A percentile compares a stretch with the other conserved stretches of the same genome.
Conservation (phyloP, 345 rosid species). For the Euphorbia lathyris region DNA sequence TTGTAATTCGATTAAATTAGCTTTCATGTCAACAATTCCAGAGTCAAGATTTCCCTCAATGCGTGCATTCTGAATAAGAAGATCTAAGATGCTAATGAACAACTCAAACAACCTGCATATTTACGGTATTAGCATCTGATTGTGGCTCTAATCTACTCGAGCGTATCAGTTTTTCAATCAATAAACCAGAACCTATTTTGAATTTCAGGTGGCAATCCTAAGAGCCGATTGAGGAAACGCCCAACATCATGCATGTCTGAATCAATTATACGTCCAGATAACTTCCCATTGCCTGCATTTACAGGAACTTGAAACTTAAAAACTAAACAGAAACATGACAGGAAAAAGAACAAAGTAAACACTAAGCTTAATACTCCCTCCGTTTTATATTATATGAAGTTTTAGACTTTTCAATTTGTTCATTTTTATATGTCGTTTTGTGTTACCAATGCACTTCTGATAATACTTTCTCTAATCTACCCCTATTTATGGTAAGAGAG, state of each 20-base stretch:
- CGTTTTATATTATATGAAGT: too few species aligned
- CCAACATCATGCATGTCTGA: conserved; percentile 99
- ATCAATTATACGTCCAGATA: conserved; percentile 94
- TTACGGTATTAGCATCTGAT: conserved; percentile 25
- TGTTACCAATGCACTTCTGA: too few species aligned
- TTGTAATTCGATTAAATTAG: conserved; percentile 70
- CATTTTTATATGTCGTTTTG: too few species aligned
- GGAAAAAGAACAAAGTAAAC: neutral
- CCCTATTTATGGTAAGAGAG: too few species aligned
- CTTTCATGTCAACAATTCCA: conserved; percentile 95
- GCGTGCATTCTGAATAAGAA: conserved; percentile 89
- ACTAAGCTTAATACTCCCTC: conserved; percentile 1
- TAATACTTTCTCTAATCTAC: too few species aligned
- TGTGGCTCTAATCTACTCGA: conserved; percentile 2
- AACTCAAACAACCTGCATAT: conserved; percentile 81
- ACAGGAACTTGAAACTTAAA: conserved; percentile 13
- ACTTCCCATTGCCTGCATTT: conserved; percentile 70
- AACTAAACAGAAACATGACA: neutral
- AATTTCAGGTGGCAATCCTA: conserved; percentile 95
- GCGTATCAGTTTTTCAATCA: conserved; percentile 14
- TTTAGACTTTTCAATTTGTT: too few species aligned
- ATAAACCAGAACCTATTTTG: conserved; percentile 69
- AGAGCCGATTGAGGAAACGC: conserved; percentile 86
- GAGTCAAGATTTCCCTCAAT: conserved; percentile 93
- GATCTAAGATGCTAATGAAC: conserved; percentile 82